Percentiles rank a stretch among this genome's conserved stretches.
Evolutionary conservation across 352 stramenopile species (phyloP).

Genomic region (Globisporangium radiosum): DNA sequence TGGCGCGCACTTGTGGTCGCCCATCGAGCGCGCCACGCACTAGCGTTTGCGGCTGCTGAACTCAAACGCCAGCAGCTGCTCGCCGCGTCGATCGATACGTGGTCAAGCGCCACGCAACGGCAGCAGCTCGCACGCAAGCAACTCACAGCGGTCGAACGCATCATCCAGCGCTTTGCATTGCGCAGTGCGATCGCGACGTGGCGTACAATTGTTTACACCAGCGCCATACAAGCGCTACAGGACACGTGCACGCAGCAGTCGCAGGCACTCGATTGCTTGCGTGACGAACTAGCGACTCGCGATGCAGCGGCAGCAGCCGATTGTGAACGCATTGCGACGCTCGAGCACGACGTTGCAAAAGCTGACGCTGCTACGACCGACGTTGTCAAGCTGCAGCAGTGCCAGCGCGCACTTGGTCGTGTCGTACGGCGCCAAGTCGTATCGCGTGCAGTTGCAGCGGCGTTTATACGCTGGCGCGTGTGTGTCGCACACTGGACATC

Average conservation of each 20-base stretch:
- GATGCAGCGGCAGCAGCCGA: neutral
- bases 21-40: neutral
- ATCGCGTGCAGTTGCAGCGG: neutral
- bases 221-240: neutral
- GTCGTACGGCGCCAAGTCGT: neutral
- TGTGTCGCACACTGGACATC: neutral
- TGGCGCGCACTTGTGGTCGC: conserved; percentile 19
- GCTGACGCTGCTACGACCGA: neutral
- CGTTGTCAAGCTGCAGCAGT: neutral
- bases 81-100: neutral
- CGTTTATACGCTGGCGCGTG: conserved; percentile 24
- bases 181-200: conserved; percentile 21
- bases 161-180: conserved; percentile 6
- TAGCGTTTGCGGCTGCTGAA: neutral
- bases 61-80: neutral
- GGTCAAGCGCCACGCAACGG: neutral
- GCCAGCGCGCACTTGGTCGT: neutral
- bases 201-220: neutral
- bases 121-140: neutral
- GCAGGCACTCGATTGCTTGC: neutral
- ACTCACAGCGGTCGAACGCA: neutral
- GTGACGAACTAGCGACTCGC: neutral
- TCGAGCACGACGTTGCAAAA: conserved; percentile 1
- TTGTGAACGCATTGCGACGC: neutral
- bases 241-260: neutral